phyloP scores from a whole-genome alignment of 106 monocot species.

The Dendrobium huoshanense region DNA sequence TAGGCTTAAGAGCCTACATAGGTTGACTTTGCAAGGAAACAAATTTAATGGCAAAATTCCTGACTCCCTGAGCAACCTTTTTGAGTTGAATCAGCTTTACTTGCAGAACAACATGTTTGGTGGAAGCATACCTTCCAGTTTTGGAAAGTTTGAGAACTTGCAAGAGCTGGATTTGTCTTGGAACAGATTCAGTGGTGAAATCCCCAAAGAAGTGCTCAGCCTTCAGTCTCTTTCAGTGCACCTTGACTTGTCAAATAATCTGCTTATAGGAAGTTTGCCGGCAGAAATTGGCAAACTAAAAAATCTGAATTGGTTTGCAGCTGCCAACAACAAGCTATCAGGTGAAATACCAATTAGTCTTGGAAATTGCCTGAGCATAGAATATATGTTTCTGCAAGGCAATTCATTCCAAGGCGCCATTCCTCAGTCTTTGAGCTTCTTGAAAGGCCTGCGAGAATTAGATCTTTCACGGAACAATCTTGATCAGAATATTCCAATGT shows the following conservation, averaged over 20 bases:
- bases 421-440: conserved; percentile 12
- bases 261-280: background rate
- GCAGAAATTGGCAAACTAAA: background rate
- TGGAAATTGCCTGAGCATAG: background rate
- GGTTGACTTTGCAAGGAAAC: conserved; percentile 8
- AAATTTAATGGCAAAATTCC: conserved; percentile 12
- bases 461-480: conserved; percentile 17
- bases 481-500: conserved; percentile 9
- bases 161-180: background rate
- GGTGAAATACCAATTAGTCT: conserved; percentile 5
- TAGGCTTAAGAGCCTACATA: background rate
- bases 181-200: conserved; percentile 13
- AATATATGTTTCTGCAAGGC: conserved; percentile 1
- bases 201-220: background rate
- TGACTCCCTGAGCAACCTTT: conserved; percentile 13
- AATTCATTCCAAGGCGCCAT: conserved; percentile 17
- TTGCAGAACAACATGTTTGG: conserved; percentile 8
- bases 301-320: background rate
- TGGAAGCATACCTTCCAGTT: background rate
- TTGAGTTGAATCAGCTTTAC: background rate
- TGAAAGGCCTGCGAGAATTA: conserved; percentile 4
- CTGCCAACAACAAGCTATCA: conserved; percentile 5
- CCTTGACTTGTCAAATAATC: conserved; percentile 2
- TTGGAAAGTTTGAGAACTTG: conserved; percentile 8
- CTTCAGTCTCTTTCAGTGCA: background rate